Conservation (phyloP, 805 yeast species). For the Metschnikowia noctiluminum region DNA sequence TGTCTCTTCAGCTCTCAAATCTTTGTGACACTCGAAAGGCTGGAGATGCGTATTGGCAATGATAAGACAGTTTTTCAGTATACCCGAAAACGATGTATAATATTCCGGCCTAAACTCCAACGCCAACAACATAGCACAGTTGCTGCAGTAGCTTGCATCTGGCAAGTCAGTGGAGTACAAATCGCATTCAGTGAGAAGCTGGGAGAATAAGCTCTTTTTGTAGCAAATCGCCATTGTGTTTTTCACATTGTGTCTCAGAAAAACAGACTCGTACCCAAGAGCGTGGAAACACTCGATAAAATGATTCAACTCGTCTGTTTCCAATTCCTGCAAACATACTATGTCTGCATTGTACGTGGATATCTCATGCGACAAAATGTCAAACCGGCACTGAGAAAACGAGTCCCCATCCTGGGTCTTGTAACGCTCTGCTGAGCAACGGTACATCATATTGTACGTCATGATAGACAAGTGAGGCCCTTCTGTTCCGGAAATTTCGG, state of each 20-base stretch:
- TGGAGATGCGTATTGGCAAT: neutral
- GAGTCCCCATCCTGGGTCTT: conserved; percentile 8
- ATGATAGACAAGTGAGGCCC: neutral
- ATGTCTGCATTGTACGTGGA: neutral
- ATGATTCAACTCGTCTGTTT: neutral
- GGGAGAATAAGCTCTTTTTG: neutral
- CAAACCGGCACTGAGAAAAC: conserved; percentile 9
- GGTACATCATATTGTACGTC: conserved; percentile 46
- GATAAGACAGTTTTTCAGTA: neutral
- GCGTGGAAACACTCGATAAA: neutral
- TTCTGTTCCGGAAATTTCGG: neutral
- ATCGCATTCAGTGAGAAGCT: neutral
- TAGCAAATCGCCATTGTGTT: neutral
- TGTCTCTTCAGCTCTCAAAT: neutral
- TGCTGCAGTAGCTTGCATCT: neutral
- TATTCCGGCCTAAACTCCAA: neutral
- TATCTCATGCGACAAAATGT: neutral
- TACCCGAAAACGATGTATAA: neutral
- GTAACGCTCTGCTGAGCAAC: neutral
- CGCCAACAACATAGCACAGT: neutral
- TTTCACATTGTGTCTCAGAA: neutral
- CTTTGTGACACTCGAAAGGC: neutral
- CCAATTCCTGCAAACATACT: neutral
- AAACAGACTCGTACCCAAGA: neutral
- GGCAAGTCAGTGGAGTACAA: neutral